phyloP scores from a whole-genome alignment of 2,329 filamentous ascomycete species.

The Talaromyces sp. region DNA sequence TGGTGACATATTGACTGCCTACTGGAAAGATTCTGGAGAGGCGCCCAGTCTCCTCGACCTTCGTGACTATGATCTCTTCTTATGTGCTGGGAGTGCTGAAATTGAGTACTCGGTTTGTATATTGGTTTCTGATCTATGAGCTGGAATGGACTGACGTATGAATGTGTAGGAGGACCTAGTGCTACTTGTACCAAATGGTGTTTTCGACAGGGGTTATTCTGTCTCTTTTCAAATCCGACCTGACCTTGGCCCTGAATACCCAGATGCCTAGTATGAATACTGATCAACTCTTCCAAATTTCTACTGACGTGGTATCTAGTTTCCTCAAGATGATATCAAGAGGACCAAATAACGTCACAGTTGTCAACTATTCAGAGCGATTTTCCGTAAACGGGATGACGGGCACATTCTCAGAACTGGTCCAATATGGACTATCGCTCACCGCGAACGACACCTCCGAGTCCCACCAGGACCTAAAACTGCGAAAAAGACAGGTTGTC shows the following conservation, averaged over 20 bases:
- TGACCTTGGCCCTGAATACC: conserved; percentile 42
- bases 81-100: conserved; percentile 60
- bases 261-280: conserved; percentile 54
- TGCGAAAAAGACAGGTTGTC: conserved; percentile 30
- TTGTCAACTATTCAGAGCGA: conserved; percentile 59
- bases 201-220: conserved; percentile 40
- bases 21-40: conserved; percentile 56
- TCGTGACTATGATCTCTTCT: conserved; percentile 54
- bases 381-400: conserved; percentile 66
- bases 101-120: conserved; percentile 42
- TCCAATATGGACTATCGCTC: conserved; percentile 24
- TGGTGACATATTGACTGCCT: conserved; percentile 51
- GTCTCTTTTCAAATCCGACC: conserved; percentile 46
- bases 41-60: conserved; percentile 51
- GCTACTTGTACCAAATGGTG: conserved; percentile 36
- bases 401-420: conserved; percentile 51
- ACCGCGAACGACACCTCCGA: conserved; percentile 26
- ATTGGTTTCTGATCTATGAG: not conserved
- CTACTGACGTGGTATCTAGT: conserved; percentile 31
- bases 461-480: conserved; percentile 21
- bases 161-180: conserved; percentile 39
- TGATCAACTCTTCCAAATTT: not conserved
- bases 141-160: not conserved
- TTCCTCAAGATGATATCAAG: conserved; percentile 59
- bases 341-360: conserved; percentile 48